These are phyloP conservation scores for Prototheca wickerhamii DNA, from an alignment of 163 green algal genomes.

Conservation along the genomic window DNA sequence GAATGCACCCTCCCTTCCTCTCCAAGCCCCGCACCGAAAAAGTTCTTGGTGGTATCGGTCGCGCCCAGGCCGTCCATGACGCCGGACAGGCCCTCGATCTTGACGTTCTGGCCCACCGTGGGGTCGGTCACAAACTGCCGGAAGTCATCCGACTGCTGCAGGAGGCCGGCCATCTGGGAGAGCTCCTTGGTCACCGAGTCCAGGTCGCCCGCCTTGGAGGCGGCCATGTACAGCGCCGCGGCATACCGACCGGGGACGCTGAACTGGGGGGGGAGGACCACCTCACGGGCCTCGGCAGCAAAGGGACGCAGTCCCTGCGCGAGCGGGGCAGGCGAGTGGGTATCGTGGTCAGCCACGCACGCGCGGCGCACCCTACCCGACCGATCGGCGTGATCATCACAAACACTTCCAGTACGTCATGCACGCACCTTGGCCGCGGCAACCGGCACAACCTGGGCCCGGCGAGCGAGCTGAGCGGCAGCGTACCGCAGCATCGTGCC, in stretches of 20 bases:
- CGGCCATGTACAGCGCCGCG: conserved; percentile 41
- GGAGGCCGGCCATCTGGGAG: conserved; percentile 19
- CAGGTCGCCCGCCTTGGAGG: conserved; percentile 30
- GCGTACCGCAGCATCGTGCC: conserved; percentile 3
- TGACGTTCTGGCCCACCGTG: conserved; percentile 29
- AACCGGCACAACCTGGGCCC: neutral
- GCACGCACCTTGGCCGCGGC: too few relatives aligned
- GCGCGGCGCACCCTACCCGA: too few relatives aligned
- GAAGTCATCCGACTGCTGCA: conserved; percentile 33
- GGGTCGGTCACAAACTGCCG: conserved; percentile 42
- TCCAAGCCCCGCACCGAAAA: conserved; percentile 27
- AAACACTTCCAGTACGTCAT: too few relatives aligned
- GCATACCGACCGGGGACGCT: conserved; percentile 43
- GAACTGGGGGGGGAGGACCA: conserved; percentile 27
- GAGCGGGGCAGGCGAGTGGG: neutral
- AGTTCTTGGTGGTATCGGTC: conserved; percentile 43
- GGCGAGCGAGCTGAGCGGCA: neutral
- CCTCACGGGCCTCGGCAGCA: conserved; percentile 13
- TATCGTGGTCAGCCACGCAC: too few relatives aligned
- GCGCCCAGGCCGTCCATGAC: conserved; percentile 36
- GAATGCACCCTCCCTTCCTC: neutral
- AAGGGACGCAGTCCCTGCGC: neutral
- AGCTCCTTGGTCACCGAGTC: conserved; percentile 38
- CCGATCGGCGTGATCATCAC: too few relatives aligned
- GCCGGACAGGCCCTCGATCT: conserved; percentile 34